Percentiles rank a stretch among this genome's conserved stretches.
Conservation (phyloP, 169 alveolate genomes). For the Plasmodium blacklocki region DNA sequence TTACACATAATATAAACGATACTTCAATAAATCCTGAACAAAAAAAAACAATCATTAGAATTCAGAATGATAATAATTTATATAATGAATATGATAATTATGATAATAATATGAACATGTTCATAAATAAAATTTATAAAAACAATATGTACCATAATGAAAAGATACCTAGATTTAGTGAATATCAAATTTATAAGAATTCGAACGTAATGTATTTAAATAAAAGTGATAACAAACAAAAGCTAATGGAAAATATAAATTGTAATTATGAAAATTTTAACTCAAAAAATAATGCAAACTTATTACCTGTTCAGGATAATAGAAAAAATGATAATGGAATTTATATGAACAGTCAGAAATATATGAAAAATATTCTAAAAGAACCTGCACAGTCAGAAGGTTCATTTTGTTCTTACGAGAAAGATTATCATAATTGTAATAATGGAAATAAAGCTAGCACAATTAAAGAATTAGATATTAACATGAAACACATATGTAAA, state of each 20-base stretch:
- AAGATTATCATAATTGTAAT: slow-evolving; percentile 18
- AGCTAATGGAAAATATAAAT: slow-evolving; percentile 2
- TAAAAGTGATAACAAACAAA: slow-evolving; percentile 2
- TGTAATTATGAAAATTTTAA: slow-evolving; percentile 16
- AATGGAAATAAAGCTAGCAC: slow-evolving; percentile 8
- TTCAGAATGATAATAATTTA: slow-evolving; percentile 13
- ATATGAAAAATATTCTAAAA: slow-evolving; percentile 14
- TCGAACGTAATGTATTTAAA: slow-evolving; percentile 4
- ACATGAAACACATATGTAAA: not conserved
- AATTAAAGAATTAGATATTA: slow-evolving; percentile 10
- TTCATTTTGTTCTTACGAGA: slow-evolving; percentile 17
- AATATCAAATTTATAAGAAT: slow-evolving; percentile 6
- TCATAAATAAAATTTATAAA: slow-evolving; percentile 5
- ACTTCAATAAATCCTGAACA: not conserved
- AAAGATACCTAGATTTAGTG: slow-evolving; percentile 4
- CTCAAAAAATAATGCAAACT: slow-evolving; percentile 18
- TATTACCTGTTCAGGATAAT: slow-evolving; percentile 1
- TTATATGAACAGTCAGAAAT: slow-evolving; percentile 60
- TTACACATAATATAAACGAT: slow-evolving; percentile 1
- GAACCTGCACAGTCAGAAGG: slow-evolving; percentile 11
- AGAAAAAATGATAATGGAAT: slow-evolving; percentile 9
- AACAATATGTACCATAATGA: slow-evolving; percentile 7
- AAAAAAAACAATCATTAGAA: not conserved
- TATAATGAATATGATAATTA: slow-evolving; percentile 18
- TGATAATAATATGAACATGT: slow-evolving; percentile 23